Conservation (phyloP, 1,284 basidiomycete genomes). For the Entoloma clypeatum region DNA sequence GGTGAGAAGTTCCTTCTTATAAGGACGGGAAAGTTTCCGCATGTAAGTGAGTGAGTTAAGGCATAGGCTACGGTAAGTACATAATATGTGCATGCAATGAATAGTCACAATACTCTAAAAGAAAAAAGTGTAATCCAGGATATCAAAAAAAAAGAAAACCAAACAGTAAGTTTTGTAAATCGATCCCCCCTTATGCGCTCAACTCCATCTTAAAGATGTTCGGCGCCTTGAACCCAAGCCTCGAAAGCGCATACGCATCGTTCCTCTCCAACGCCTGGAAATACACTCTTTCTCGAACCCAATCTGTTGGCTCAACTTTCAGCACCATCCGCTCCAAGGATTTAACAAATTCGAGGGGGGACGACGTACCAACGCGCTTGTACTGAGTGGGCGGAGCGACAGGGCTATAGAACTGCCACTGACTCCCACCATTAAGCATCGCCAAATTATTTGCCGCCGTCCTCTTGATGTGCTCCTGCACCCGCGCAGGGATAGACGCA, state of each 20-base stretch:
- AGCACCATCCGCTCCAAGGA: slow-evolving; percentile 5
- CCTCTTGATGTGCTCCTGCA: slow-evolving; percentile 68
- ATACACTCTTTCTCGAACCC: slow-evolving; percentile 66
- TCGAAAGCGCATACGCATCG: slow-evolving; percentile 51
- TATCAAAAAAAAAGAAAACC: slow-evolving; percentile 1
- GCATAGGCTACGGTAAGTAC: too few species aligned
- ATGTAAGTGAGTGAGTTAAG: too few species aligned
- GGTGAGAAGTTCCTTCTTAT: too few species aligned
- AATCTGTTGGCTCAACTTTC: slow-evolving; percentile 43
- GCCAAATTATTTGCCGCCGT: slow-evolving; percentile 42
- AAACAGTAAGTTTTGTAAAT: too few species aligned
- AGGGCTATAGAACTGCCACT: slow-evolving; percentile 47
- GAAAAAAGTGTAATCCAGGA: background rate
- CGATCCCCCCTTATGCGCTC: too few species aligned
- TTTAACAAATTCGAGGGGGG: slow-evolving; percentile 1
- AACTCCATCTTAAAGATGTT: slow-evolving; percentile 69
- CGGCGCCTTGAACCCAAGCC: slow-evolving; percentile 71
- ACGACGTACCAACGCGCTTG: slow-evolving; percentile 55
- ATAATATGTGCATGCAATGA: background rate
- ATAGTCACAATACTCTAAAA: background rate
- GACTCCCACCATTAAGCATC: slow-evolving; percentile 20
- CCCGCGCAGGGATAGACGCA: slow-evolving; percentile 49
- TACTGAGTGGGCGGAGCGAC: slow-evolving; percentile 42
- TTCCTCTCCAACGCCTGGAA: slow-evolving; percentile 64
- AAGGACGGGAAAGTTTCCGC: too few species aligned